Evolutionary conservation across 495 filamentous ascomycete species (phyloP).

Genomic region (Penicillium samsonianum): DNA sequence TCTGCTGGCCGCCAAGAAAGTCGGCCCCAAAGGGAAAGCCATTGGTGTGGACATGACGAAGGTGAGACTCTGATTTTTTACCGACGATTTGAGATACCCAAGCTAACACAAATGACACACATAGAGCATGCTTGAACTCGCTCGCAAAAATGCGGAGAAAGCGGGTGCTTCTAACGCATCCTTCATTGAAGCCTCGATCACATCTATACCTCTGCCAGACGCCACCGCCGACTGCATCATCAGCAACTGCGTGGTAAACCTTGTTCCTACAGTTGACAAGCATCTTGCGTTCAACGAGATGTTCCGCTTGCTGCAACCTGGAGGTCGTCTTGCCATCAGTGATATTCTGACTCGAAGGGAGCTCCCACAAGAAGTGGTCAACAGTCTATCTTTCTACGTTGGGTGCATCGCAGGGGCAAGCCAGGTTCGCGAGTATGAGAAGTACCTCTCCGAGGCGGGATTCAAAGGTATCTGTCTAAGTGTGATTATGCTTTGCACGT

Average conservation of each 20-base stretch:
- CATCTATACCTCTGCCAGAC: constrained; percentile 46
- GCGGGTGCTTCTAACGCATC: constrained; percentile 42
- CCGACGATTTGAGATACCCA: neutral
- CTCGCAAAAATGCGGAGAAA: constrained; percentile 45
- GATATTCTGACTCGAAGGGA: constrained; percentile 61
- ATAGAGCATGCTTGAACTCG: constrained; percentile 60
- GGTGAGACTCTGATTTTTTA: constrained; percentile 25
- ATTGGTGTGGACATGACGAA: constrained; percentile 71
- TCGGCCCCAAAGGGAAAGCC: constrained; percentile 54
- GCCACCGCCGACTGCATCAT: constrained; percentile 59
- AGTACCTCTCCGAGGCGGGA: constrained; percentile 53
- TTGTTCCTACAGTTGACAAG: constrained; percentile 61
- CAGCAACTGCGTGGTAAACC: constrained; percentile 67
- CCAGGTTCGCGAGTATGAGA: constrained; percentile 54
- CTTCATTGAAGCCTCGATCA: constrained; percentile 59
- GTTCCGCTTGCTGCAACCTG: constrained; percentile 59
- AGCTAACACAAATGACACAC: neutral
- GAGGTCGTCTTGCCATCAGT: constrained; percentile 63
- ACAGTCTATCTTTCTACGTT: constrained; percentile 55
- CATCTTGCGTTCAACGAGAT: constrained; percentile 60
- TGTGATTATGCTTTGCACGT: constrained; percentile 2
- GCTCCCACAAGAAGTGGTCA: constrained; percentile 50
- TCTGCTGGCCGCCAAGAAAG: constrained; percentile 58
- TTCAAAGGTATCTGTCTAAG: constrained; percentile 48
- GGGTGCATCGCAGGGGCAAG: constrained; percentile 65